Evolutionary conservation across 495 filamentous ascomycete species (phyloP), one percentile per base, ranked within the genome.

Genomic region (Penicillium chermesinum): DNA sequence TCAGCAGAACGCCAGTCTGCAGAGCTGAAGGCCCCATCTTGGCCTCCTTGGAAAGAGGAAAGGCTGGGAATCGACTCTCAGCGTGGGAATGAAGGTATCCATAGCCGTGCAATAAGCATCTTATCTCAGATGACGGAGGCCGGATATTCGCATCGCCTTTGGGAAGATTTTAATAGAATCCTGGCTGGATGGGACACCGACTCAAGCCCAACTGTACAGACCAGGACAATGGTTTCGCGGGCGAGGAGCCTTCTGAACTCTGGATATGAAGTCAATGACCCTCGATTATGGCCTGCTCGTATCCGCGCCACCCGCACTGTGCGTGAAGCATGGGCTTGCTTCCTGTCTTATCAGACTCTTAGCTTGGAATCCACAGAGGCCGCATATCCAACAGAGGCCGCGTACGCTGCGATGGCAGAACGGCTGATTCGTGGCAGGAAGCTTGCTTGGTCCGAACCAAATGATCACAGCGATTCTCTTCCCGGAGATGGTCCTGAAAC

Each of bases 31-130:
- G 71, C 77, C 4, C 67, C 67, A 0, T 79, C 75, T 10, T 88
- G 85, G 85, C 85, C 85, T 2, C 85, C 85, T 1, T 89, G 81
- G 81, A 86, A 84, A 41, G 74, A 80, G 56, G 77, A 80, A 7
- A 77, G 66, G 36, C 67, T 77, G 10, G 81, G 79, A 2, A 72
- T 83, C 17, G 82, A 86, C 61, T 68, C 70, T 17, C 60, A 71
- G 3, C 78, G 77, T 20, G 78, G 73, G 7, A 65, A 70, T 37
- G 78, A 84, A 36, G 76, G 77, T 22, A 72, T 76, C 48, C 63
- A 65, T n/a, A 82, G 82, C 37, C 75, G 80, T 36, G 81, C 84
- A 9, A 73, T 68, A 44, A 66, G 73, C 16, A 76, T 80, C 0
- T 59, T 88, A 25, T 61, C 59, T 16, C 76, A 78, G 51, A 83